These are phyloP conservation scores for Amanita rubescens DNA, from an alignment of 768 basidiomycete genomes.

Conservation along the genomic window DNA sequence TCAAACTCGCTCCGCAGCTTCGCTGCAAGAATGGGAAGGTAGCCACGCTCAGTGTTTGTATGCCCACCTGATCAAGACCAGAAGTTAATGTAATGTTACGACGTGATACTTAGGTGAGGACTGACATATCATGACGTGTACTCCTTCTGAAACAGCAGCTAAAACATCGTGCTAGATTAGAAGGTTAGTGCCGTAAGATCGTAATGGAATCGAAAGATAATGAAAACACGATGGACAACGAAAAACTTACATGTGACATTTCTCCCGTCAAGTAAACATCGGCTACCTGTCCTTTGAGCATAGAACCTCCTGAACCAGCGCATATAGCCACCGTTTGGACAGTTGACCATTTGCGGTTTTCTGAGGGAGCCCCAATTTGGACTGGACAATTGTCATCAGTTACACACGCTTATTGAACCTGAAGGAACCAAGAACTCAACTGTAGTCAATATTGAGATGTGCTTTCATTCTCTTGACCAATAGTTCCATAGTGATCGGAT, in stretches of 20 bases:
- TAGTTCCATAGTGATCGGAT: slow-evolving; percentile 50
- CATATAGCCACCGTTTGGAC: slow-evolving; percentile 76
- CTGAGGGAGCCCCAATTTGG: slow-evolving; percentile 52
- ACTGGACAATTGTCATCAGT: slow-evolving; percentile 30
- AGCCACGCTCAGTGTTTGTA: slow-evolving; percentile 93
- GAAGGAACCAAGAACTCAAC: slow-evolving; percentile 36
- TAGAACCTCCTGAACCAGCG: slow-evolving; percentile 81
- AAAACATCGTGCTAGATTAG: slow-evolving; percentile 74
- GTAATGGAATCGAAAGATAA: neutral
- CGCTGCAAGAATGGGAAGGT: slow-evolving; percentile 66
- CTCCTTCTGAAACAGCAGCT: slow-evolving; percentile 67
- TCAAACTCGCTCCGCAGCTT: slow-evolving; percentile 52
- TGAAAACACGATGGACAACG: slow-evolving; percentile 3
- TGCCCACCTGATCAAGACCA: slow-evolving; percentile 58
- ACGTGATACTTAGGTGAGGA: slow-evolving; percentile 18
- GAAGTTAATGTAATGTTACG: slow-evolving; percentile 17
- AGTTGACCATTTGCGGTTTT: slow-evolving; percentile 18
- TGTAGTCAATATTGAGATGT: slow-evolving; percentile 49
- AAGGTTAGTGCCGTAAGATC: slow-evolving; percentile 9
- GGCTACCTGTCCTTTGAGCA: slow-evolving; percentile 64
- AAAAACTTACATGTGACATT: slow-evolving; percentile 68
- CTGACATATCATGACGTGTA: slow-evolving; percentile 81
- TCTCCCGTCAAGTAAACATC: slow-evolving; percentile 93
- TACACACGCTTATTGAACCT: slow-evolving; percentile 2
- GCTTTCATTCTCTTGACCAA: slow-evolving; percentile 64